phyloP scores from a whole-genome alignment of 2,329 filamentous ascomycete species.

The Biscogniauxia mediterranea region DNA sequence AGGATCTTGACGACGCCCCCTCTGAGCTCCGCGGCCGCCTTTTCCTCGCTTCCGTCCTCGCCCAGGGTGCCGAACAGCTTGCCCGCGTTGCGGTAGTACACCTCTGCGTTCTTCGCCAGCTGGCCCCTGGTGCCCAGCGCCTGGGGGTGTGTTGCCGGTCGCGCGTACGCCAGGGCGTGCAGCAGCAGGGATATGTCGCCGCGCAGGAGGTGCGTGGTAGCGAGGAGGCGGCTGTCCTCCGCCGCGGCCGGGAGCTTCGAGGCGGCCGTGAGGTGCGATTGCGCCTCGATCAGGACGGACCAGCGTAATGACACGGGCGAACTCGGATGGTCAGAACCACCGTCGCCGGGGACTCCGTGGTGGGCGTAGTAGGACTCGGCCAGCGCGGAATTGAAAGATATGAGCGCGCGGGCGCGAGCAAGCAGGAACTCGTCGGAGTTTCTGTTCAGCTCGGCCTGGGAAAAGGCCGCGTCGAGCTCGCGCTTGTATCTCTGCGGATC shows the following conservation, averaged over 20 bases:
- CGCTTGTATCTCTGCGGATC: slow-evolving; percentile 26
- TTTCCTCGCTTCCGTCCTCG: slow-evolving; percentile 7
- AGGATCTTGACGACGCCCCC: slow-evolving; percentile 15
- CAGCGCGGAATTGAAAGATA: slow-evolving; percentile 28
- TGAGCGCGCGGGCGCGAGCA: slow-evolving; percentile 26
- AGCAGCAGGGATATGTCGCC: slow-evolving; percentile 30
- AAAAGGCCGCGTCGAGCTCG: slow-evolving; percentile 29
- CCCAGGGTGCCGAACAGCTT: slow-evolving; percentile 20
- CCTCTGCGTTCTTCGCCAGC: slow-evolving; percentile 29
- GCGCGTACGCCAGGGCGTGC: slow-evolving; percentile 26
- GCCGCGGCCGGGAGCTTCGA: slow-evolving; percentile 9
- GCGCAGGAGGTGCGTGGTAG: slow-evolving; percentile 27
- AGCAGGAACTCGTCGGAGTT: slow-evolving; percentile 21
- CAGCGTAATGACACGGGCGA: slow-evolving; percentile 24
- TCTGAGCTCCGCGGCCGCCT: slow-evolving; percentile 12
- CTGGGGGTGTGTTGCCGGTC: slow-evolving; percentile 19
- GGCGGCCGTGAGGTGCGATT: slow-evolving; percentile 16
- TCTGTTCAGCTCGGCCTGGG: slow-evolving; percentile 19
- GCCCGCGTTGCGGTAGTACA: slow-evolving; percentile 33
- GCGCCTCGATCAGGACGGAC: slow-evolving; percentile 26
- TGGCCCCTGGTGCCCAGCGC: slow-evolving; percentile 22
- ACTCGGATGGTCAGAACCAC: background rate
- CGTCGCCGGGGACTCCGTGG: background rate
- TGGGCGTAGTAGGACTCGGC: slow-evolving; percentile 13
- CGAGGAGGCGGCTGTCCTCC: slow-evolving; percentile 10